Percentiles rank a stretch among this genome's conserved stretches.
These are phyloP conservation scores for Amylostereum areolatum DNA, from an alignment of 1,284 basidiomycete genomes.

Conservation along the genomic window DNA sequence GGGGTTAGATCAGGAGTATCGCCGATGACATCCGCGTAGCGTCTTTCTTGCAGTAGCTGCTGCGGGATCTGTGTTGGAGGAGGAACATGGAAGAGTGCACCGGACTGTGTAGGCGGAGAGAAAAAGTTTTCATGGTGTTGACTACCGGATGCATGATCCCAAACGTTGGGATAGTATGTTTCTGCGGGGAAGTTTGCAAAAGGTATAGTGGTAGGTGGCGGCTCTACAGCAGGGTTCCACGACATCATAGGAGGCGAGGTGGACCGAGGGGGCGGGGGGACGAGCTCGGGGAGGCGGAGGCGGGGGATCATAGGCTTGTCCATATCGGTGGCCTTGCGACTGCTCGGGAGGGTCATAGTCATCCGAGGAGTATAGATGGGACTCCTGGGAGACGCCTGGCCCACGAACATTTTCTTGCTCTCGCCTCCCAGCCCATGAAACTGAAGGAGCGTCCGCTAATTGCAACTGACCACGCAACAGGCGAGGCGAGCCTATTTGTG, in stretches of 20 bases:
- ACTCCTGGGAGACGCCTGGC: too few species aligned
- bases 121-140: conserved; percentile 30
- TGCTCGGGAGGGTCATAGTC: neutral
- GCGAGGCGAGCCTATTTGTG: too few species aligned
- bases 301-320: conserved; percentile 8
- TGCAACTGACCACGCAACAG: too few species aligned
- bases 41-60: conserved; percentile 50
- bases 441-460: too few species aligned
- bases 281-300: conserved; percentile 17
- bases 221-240: conserved; percentile 68
- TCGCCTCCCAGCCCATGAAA: too few species aligned
- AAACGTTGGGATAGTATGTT: conserved; percentile 70
- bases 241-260: conserved; percentile 57
- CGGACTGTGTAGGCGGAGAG: conserved; percentile 18
- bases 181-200: conserved; percentile 51
- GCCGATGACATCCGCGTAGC: conserved; percentile 57
- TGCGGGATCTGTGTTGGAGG: conserved; percentile 54
- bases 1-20: conserved; percentile 26
- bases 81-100: conserved; percentile 34
- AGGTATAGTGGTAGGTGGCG: conserved; percentile 57
- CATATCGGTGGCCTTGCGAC: conserved; percentile 1
- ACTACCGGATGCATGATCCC: conserved; percentile 51
- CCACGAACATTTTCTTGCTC: too few species aligned
- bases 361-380: too few species aligned
- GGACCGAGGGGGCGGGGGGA: conserved; percentile 25